phyloP scores from a whole-genome alignment of 768 basidiomycete species.

The Lyophyllum decastes region DNA sequence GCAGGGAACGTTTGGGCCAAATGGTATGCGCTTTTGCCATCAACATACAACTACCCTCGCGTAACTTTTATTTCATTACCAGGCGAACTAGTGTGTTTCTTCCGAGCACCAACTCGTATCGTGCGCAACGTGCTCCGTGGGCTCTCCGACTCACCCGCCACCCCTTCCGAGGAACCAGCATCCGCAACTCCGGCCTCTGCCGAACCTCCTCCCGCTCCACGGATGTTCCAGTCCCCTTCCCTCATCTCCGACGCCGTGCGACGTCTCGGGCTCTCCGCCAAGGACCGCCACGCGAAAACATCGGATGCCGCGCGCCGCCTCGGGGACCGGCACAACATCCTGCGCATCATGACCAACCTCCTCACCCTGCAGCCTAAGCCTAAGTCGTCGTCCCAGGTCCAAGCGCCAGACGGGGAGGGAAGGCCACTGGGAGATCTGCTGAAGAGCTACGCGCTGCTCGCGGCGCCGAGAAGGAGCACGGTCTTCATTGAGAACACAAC shows the following conservation, averaged over 20 bases:
- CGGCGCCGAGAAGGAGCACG: slow-evolving; percentile 51
- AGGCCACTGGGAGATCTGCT: slow-evolving; percentile 41
- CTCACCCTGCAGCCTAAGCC: slow-evolving; percentile 57
- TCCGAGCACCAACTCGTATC: slow-evolving; percentile 72
- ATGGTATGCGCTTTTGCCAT: slow-evolving; percentile 50
- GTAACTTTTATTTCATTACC: slow-evolving; percentile 5
- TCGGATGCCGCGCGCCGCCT: slow-evolving; percentile 38
- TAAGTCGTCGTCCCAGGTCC: slow-evolving; percentile 24
- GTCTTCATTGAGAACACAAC: slow-evolving; percentile 58
- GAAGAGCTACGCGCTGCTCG: slow-evolving; percentile 42
- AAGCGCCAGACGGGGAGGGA: slow-evolving; percentile 37
- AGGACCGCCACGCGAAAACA: slow-evolving; percentile 46
- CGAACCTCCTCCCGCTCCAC: slow-evolving; percentile 25
- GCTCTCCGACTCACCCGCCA: slow-evolving; percentile 45
- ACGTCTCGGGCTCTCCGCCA: slow-evolving; percentile 61
- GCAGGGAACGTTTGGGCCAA: slow-evolving; percentile 87
- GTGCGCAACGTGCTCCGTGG: slow-evolving; percentile 60
- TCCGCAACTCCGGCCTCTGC: slow-evolving; percentile 20
- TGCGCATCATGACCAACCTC: slow-evolving; percentile 79
- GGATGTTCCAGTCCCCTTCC: slow-evolving; percentile 62
- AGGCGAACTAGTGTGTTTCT: slow-evolving; percentile 91
- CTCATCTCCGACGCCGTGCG: slow-evolving; percentile 75
- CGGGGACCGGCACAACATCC: slow-evolving; percentile 57
- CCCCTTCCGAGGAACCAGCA: slow-evolving; percentile 25
- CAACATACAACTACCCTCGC: background rate